Evolutionary conservation across 2,329 filamentous ascomycete species (phyloP).

Genomic region (Colletotrichum horii): DNA sequence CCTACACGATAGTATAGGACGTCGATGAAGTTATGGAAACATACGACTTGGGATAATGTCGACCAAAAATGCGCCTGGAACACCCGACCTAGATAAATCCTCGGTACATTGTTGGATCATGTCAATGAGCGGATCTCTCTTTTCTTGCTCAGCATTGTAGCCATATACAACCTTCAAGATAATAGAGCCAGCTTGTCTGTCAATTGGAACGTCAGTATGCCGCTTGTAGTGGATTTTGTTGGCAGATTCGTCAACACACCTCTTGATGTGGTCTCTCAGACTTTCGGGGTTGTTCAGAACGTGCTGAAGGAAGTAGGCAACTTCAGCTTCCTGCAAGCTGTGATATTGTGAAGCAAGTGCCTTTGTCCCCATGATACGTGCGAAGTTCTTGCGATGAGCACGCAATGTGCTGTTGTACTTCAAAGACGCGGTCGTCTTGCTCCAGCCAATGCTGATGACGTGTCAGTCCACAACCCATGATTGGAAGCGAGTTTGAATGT

Average conservation of each 20-base stretch:
- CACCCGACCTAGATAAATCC: constrained; percentile 9
- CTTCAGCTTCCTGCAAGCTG: constrained; percentile 42
- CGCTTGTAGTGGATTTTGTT: not conserved
- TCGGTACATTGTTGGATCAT: constrained; percentile 4
- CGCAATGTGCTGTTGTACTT: not conserved
- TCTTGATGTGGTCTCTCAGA: not conserved
- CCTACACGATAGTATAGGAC: too few relatives aligned
- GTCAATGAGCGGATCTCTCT: constrained; percentile 16
- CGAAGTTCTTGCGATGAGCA: constrained; percentile 44
- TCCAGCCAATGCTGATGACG: not conserved
- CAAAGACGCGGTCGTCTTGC: not conserved
- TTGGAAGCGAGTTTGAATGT: constrained; percentile 3
- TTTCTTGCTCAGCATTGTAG: constrained; percentile 12
- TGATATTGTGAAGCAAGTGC: constrained; percentile 41
- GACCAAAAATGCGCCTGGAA: constrained; percentile 16
- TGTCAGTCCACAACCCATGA: not conserved
- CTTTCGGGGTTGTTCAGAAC: not conserved
- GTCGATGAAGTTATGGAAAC: too few relatives aligned
- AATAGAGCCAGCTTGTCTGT: constrained; percentile 20
- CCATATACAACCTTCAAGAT: constrained; percentile 22
- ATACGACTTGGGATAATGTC: constrained; percentile 15
- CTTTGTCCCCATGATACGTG: constrained; percentile 49
- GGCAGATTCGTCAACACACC: not conserved
- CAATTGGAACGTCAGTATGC: not conserved
- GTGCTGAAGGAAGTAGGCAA: constrained; percentile 25